Conservation (phyloP, 2,329 filamentous ascomycete genomes). For the Paecilomyces sp. region DNA sequence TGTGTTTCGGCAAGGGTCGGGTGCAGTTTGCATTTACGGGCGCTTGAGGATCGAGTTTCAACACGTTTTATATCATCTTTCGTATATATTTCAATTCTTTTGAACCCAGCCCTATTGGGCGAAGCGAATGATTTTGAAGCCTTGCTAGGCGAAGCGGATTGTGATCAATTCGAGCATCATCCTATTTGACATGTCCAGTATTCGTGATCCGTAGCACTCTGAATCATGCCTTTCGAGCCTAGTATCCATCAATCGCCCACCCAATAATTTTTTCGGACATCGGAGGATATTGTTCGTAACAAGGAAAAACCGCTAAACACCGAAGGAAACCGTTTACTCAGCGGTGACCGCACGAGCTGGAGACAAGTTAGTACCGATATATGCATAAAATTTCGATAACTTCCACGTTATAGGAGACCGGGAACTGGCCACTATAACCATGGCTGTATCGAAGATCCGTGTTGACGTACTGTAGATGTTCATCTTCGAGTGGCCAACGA, state of each 20-base stretch:
- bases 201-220: slow-evolving; percentile 21
- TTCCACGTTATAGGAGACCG: background rate
- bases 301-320: slow-evolving; percentile 27
- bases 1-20: background rate
- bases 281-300: slow-evolving; percentile 30
- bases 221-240: slow-evolving; percentile 20
- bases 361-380: slow-evolving; percentile 8
- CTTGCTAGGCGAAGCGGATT: background rate
- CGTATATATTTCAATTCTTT: background rate
- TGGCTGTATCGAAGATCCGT: background rate
- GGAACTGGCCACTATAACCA: background rate
- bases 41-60: background rate
- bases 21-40: background rate
- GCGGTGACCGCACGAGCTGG: slow-evolving; percentile 38
- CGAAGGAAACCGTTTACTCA: slow-evolving; percentile 29
- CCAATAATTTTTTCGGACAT: slow-evolving; percentile 25
- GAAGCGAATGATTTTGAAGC: background rate
- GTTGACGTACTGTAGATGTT: slow-evolving; percentile 83
- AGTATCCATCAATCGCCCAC: slow-evolving; percentile 29
- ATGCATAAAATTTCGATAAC: background rate
- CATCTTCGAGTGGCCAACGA: slow-evolving; percentile 94
- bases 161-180: slow-evolving; percentile 11
- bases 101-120: background rate
- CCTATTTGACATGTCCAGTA: slow-evolving; percentile 26
- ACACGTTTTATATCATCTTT: background rate